These are phyloP conservation scores for Sporobolomyces roseus DNA, from an alignment of 768 basidiomycete species.

Conservation along the genomic window DNA sequence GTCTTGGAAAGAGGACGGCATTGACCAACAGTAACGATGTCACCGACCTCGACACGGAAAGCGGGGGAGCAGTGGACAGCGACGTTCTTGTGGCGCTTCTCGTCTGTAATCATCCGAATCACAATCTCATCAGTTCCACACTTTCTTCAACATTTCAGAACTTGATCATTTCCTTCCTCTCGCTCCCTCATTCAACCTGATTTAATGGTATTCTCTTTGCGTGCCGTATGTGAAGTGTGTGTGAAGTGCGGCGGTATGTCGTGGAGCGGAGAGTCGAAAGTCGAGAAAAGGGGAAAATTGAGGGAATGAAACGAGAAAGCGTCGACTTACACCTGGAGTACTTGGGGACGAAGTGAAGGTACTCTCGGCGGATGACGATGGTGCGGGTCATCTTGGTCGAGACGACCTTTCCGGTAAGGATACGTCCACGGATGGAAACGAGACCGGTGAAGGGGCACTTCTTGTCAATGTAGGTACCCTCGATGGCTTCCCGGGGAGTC, in stretches of 20 bases:
- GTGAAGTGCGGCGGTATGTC: neutral
- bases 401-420: constrained; percentile 93
- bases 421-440: constrained; percentile 97
- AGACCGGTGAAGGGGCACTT: constrained; percentile 99
- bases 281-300: neutral
- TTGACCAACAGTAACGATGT: constrained; percentile 94
- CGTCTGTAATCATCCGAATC: constrained; percentile 2
- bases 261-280: neutral
- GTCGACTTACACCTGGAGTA: constrained; percentile 59
- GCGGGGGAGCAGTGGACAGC: constrained; percentile 95
- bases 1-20: constrained; percentile 99
- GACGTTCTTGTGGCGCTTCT: constrained; percentile 83
- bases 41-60: constrained; percentile 95
- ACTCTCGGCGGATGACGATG: constrained; percentile 76
- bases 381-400: constrained; percentile 99
- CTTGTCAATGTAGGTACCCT: constrained; percentile 95
- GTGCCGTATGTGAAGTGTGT: neutral
- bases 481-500: constrained; percentile 92
- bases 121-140: neutral
- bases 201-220: too few relatives aligned
- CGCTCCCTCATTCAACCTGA: neutral
- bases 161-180: neutral
- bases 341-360: constrained; percentile 93
- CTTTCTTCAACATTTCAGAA: neutral
- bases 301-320: neutral